Percentiles rank a stretch among this genome's conserved stretches.
phyloP scores from a whole-genome alignment of 371 early-diverging fungal species.

The Rhizopus arrhizus region DNA sequence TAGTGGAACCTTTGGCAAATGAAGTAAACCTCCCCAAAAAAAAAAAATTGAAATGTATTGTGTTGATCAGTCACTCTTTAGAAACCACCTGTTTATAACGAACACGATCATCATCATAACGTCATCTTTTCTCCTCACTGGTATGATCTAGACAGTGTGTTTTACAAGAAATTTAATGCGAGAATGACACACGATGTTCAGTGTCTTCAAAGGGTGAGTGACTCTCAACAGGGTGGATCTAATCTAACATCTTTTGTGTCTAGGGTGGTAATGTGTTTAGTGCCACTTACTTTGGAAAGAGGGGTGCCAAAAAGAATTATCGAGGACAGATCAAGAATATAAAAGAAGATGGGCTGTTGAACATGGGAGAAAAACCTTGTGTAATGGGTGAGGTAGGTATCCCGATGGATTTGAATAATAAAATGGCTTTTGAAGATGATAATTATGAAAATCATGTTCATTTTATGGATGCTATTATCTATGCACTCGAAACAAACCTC shows the following conservation, averaged over 20 bases:
- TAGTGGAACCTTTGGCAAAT: conserved; percentile 80
- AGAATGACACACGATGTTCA: conserved; percentile 79
- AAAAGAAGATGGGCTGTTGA: conserved; percentile 56
- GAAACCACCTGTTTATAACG: conserved; percentile 65
- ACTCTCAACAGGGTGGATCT: neutral
- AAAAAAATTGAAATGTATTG: neutral
- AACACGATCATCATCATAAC: conserved; percentile 59
- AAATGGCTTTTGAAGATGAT: conserved; percentile 65
- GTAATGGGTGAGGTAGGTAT: conserved; percentile 84
- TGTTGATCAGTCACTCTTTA: conserved; percentile 13
- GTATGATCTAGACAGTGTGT: conserved; percentile 78
- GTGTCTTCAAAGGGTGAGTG: conserved; percentile 62
- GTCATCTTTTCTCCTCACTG: conserved; percentile 82
- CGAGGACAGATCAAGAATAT: conserved; percentile 73
- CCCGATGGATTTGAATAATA: conserved; percentile 83
- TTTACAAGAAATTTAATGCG: conserved; percentile 75
- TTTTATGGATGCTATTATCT: conserved; percentile 76
- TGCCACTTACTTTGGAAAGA: conserved; percentile 80
- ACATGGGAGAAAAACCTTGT: conserved; percentile 70
- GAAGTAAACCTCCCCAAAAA: conserved; percentile 36
- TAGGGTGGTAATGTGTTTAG: conserved; percentile 71
- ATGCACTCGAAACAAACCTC: conserved; percentile 73
- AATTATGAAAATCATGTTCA: conserved; percentile 71
- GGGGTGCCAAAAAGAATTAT: conserved; percentile 79
- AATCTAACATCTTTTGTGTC: neutral